phyloP scores from a whole-genome alignment of 2,329 filamentous ascomycete genomes.

The Catunica adiposa region DNA sequence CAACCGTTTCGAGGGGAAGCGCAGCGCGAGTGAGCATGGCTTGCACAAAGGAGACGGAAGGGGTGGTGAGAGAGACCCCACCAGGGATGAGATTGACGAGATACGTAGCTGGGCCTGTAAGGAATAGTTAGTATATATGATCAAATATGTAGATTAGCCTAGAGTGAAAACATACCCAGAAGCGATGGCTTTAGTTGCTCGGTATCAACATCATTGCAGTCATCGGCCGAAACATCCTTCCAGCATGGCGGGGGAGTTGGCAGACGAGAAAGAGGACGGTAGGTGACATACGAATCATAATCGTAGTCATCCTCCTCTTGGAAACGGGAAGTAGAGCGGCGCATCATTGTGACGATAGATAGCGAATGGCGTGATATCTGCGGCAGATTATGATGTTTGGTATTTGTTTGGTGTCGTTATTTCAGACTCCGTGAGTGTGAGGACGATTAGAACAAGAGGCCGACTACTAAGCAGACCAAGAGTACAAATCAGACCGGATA shows the following conservation, averaged over 20 bases:
- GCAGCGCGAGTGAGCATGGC: conserved; percentile 40
- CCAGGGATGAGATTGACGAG: conserved; percentile 50
- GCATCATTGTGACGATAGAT: conserved; percentile 13
- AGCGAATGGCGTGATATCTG: not conserved
- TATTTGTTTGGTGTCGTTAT: not conserved
- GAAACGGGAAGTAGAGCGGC: conserved; percentile 14
- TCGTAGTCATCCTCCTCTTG: conserved; percentile 19
- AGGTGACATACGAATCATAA: conserved; percentile 40
- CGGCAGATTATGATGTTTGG: not conserved
- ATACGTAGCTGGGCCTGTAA: conserved; percentile 45
- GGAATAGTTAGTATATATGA: not conserved
- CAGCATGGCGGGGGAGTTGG: conserved; percentile 48
- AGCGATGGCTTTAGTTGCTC: conserved; percentile 26
- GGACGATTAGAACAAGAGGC: not conserved
- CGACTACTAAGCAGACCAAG: not conserved
- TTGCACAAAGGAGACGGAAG: conserved; percentile 44
- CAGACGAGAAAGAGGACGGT: conserved; percentile 49
- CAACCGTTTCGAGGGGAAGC: conserved; percentile 44
- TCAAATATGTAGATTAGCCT: not conserved
- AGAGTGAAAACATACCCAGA: conserved; percentile 21
- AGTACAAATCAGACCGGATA: not conserved
- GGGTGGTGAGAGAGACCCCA: conserved; percentile 40
- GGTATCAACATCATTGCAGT: conserved; percentile 23
- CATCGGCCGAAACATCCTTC: conserved; percentile 25
- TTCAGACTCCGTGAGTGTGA: not conserved